A percentile compares a stretch with the other conserved stretches of the same genome.
Evolutionary conservation across 2,329 filamentous ascomycete genomes (phyloP).

Genomic region (Pleoardoris graminearum): DNA sequence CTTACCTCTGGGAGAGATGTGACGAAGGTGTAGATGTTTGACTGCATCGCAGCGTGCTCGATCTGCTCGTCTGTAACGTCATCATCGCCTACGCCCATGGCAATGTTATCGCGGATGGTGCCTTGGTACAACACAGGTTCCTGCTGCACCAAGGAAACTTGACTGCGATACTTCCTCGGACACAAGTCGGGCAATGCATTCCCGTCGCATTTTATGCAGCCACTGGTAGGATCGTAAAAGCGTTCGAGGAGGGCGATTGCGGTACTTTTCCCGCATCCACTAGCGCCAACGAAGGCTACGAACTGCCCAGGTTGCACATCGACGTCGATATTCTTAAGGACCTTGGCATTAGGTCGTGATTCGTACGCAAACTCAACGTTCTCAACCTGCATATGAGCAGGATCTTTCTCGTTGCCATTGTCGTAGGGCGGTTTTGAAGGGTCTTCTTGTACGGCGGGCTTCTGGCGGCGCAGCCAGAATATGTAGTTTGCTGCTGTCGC

Average conservation of each 20-base stretch:
- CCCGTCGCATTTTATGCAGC: constrained; percentile 78
- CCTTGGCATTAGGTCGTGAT: constrained; percentile 72
- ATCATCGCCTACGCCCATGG: constrained; percentile 65
- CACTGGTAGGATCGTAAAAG: constrained; percentile 86
- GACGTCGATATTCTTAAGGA: constrained; percentile 80
- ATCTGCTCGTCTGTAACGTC: constrained; percentile 74
- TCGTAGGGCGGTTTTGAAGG: constrained; percentile 36
- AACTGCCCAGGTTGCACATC: constrained; percentile 73
- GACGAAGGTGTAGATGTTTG: constrained; percentile 41
- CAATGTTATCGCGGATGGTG: constrained; percentile 85
- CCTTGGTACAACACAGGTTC: constrained; percentile 95
- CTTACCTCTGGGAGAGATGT: constrained; percentile 53
- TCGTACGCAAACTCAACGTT: constrained; percentile 84
- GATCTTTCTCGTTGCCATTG: constrained; percentile 37
- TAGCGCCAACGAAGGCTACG: constrained; percentile 85
- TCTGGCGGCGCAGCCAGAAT: constrained; percentile 48
- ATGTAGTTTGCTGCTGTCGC: constrained; percentile 73
- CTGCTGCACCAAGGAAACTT: constrained; percentile 86
- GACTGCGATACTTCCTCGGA: constrained; percentile 79
- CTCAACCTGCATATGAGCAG: constrained; percentile 45
- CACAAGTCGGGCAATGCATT: constrained; percentile 74
- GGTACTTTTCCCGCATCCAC: constrained; percentile 91
- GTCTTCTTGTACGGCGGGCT: constrained; percentile 45
- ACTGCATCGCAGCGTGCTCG: constrained; percentile 75
- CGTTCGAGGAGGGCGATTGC: constrained; percentile 89